Evolutionary conservation across 169 alveolate species (phyloP).

Genomic region (Plasmodium knowlesi): DNA sequence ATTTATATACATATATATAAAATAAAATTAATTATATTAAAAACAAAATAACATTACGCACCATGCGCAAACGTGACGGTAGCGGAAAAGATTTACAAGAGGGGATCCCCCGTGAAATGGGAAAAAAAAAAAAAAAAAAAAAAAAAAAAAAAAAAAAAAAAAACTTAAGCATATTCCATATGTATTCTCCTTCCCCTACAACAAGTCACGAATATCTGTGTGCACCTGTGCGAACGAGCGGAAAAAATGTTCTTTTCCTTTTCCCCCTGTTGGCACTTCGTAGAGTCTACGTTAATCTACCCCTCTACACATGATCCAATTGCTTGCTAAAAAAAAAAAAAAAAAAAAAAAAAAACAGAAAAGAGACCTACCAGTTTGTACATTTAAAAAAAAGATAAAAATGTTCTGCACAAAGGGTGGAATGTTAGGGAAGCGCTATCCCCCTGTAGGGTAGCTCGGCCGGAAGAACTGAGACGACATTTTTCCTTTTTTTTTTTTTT

Average conservation of each 20-base stretch:
- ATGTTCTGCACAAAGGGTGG: not conserved
- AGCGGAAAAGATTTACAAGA: not conserved
- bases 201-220: not conserved
- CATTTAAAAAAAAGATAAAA: not conserved
- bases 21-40: not conserved
- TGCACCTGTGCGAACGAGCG: not conserved
- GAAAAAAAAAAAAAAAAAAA: not conserved
- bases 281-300: not conserved
- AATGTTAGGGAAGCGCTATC: not conserved
- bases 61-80: not conserved
- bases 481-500: not conserved
- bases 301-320: not conserved
- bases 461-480: not conserved
- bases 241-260: not conserved
- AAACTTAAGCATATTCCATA: not conserved
- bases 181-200: not conserved
- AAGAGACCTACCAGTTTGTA: not conserved
- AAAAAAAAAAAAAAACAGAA: no score
- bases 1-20: constrained; percentile 12
- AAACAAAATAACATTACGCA: not conserved
- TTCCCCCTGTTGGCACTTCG: not conserved
- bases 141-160: not conserved
- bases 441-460: not conserved
- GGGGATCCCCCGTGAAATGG: not conserved
- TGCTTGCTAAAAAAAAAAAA: not conserved